These are phyloP conservation scores for Tuctoria greenei DNA, from an alignment of 176 grass and related monocot genomes.

Conservation along the genomic window DNA sequence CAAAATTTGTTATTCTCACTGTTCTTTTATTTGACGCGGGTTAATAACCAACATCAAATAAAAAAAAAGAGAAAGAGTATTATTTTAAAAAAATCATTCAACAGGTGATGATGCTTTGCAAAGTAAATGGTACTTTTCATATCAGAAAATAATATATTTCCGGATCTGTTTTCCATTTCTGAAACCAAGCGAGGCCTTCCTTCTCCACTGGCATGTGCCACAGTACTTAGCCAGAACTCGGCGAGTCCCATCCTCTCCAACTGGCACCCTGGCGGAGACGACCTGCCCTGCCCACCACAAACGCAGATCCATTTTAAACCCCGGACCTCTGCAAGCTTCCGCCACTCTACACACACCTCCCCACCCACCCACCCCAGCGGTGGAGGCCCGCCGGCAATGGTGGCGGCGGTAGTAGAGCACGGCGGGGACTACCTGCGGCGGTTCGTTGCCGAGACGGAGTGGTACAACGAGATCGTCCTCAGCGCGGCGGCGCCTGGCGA, in stretches of 20 bases:
- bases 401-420: conserved; percentile 26
- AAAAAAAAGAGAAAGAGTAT: too few species aligned
- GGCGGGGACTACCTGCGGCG: conserved; percentile 41
- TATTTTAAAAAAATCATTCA: too few species aligned
- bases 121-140: too few species aligned
- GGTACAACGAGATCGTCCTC: conserved; percentile 89
- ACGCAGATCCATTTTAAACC: conserved; percentile 22
- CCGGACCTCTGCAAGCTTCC: neutral
- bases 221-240: too few species aligned
- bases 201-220: neutral
- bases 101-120: neutral
- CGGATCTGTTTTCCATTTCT: neutral
- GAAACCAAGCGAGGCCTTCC: neutral
- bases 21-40: too few species aligned
- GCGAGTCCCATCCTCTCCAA: neutral
- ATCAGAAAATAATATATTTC: neutral
- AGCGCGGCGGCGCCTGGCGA: conserved; percentile 49
- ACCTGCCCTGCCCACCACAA: neutral
- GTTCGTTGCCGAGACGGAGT: conserved; percentile 72
- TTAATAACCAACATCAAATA: too few species aligned
- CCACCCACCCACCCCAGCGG: neutral
- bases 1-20: too few species aligned
- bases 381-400: conserved; percentile 36
- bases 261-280: too few species aligned
- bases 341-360: neutral